Percentiles rank a stretch among this genome's conserved stretches.
phyloP scores from a whole-genome alignment of 2,329 filamentous ascomycete genomes.

The Allantophomopsis cytisporea region DNA sequence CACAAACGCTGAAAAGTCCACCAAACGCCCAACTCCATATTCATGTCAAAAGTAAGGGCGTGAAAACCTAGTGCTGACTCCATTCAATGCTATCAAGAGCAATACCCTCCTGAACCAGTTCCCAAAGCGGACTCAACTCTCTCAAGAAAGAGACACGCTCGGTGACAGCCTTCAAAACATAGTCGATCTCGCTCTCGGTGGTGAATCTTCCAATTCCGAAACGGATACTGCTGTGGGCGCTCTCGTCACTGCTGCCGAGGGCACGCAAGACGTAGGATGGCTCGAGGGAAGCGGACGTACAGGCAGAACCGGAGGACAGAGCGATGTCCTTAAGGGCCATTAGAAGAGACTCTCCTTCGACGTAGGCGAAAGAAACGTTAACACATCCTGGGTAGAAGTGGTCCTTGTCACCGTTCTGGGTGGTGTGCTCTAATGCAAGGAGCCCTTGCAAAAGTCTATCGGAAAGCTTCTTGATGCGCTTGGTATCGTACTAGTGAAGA shows the following conservation, averaged over 20 bases:
- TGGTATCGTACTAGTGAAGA: constrained; percentile 66
- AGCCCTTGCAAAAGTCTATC: constrained; percentile 74
- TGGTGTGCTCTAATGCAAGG: constrained; percentile 80
- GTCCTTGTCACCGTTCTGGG: constrained; percentile 72
- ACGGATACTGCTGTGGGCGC: constrained; percentile 91
- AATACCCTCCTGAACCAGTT: constrained; percentile 92
- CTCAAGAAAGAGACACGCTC: constrained; percentile 86
- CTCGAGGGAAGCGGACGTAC: constrained; percentile 91
- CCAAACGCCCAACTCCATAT: too few relatives aligned
- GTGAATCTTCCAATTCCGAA: constrained; percentile 98
- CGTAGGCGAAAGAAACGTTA: constrained; percentile 96
- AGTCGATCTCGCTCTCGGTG: constrained; percentile 89
- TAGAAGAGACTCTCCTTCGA: constrained; percentile 92
- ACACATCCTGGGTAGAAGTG: constrained; percentile 93
- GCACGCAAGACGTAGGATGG: constrained; percentile 93
- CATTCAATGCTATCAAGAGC: constrained; percentile 95
- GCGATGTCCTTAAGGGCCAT: constrained; percentile 99
- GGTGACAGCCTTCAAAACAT: constrained; percentile 86
- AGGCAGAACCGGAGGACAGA: constrained; percentile 89
- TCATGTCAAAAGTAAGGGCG: background rate
- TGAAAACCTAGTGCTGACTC: constrained; percentile 66
- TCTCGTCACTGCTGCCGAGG: constrained; percentile 92
- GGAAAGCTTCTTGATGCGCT: constrained; percentile 71
- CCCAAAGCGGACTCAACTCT: constrained; percentile 92
- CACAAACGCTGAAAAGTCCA: too few relatives aligned